A percentile compares a stretch with the other conserved stretches of the same genome.
These are phyloP conservation scores for Ganoderma resinaceum DNA, from an alignment of 1,284 basidiomycete genomes.

Conservation along the genomic window DNA sequence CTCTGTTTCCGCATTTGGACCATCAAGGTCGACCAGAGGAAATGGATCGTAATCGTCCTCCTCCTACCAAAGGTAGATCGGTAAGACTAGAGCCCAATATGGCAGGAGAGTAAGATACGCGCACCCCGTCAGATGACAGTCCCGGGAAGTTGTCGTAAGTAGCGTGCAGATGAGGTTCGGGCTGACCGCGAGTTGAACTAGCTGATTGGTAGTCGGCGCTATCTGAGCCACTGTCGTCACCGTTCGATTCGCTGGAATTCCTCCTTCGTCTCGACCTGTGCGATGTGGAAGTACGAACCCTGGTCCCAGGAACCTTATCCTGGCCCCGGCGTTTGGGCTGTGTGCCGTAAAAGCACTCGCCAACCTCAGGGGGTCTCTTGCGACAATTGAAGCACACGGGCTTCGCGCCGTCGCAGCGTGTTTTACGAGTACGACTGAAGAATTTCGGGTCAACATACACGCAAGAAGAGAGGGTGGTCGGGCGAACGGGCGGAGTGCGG, in stretches of 20 bases:
- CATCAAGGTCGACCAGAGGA: constrained; percentile 18
- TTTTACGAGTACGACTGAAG: constrained; percentile 72
- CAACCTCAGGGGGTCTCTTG: constrained; percentile 47
- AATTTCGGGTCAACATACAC: neutral
- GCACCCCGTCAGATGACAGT: constrained; percentile 15
- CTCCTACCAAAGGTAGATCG: neutral
- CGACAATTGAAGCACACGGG: constrained; percentile 75
- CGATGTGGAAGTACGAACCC: constrained; percentile 50
- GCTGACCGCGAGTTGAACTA: neutral
- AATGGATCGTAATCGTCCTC: constrained; percentile 28
- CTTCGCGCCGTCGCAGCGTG: constrained; percentile 79
- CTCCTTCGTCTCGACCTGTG: constrained; percentile 13
- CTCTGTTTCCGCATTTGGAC: constrained; percentile 4
- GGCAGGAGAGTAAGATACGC: neutral
- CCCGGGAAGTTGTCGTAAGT: constrained; percentile 14
- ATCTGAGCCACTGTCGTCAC: constrained; percentile 12
- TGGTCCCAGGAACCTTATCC: constrained; percentile 75
- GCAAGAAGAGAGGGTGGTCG: neutral
- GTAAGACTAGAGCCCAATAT: neutral
- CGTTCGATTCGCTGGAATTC: neutral
- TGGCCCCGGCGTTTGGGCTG: constrained; percentile 78
- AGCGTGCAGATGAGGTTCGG: neutral
- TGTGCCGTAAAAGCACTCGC: constrained; percentile 57
- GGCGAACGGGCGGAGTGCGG: neutral
- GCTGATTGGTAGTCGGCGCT: constrained; percentile 1